phyloP scores from a whole-genome alignment of 106 monocot genomes.

The Platanthera zijinensis region DNA sequence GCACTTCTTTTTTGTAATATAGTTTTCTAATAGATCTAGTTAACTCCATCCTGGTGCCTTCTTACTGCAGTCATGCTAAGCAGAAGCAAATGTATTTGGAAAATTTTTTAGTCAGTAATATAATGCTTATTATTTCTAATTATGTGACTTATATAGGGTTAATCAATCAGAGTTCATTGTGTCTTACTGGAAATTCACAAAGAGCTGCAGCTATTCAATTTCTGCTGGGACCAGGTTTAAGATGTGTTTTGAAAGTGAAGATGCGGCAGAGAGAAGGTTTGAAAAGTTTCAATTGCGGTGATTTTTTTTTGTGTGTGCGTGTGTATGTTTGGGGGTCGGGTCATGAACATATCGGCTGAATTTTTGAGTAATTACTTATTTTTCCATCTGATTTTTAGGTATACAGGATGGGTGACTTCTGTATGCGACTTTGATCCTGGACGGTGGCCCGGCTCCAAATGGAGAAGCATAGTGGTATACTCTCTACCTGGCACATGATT shows the following conservation, averaged over 20 bases:
- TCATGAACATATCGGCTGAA: background rate
- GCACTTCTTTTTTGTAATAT: background rate
- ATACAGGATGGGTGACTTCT: constrained; percentile 62
- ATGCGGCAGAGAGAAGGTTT: constrained; percentile 84
- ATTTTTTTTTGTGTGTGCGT: too few relatives aligned
- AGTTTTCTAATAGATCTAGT: background rate
- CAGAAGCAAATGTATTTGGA: too few relatives aligned
- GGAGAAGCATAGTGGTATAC: constrained; percentile 22
- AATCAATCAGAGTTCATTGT: constrained; percentile 59
- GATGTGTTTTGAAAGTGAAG: constrained; percentile 64
- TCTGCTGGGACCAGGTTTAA: constrained; percentile 59
- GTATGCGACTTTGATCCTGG: constrained; percentile 61
- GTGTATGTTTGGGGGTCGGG: background rate
- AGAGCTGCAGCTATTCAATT: constrained; percentile 52
- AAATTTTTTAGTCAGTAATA: too few relatives aligned
- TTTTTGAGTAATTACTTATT: background rate
- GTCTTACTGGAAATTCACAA: constrained; percentile 49
- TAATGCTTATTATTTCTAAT: background rate
- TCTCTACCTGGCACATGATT: background rate
- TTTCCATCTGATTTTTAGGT: constrained; percentile 26
- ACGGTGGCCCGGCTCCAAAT: constrained; percentile 83
- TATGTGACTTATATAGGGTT: constrained; percentile 18
- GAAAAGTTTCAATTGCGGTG: background rate
- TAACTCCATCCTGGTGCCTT: background rate
- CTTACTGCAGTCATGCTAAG: background rate